phyloP scores from a whole-genome alignment of 208 protist species.

The Strigomonas culicis region DNA sequence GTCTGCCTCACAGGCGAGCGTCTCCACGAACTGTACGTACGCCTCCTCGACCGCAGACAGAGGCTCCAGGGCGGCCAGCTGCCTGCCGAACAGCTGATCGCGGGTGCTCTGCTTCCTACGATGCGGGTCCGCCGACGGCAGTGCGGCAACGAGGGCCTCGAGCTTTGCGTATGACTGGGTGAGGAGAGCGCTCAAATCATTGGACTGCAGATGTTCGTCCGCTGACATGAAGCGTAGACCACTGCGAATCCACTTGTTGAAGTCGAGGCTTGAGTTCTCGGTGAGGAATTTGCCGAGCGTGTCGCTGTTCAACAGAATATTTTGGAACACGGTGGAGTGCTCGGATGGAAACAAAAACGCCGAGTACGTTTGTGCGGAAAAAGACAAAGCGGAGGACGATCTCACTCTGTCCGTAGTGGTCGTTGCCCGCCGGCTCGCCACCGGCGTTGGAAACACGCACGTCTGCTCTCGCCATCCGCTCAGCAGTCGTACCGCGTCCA shows the following conservation, averaged over 20 bases:
- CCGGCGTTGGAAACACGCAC: neutral
- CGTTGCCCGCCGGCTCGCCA: neutral
- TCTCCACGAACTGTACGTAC: neutral
- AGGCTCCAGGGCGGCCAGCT: neutral
- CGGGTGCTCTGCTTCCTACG: no score
- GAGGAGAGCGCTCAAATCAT: neutral
- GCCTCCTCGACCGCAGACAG: neutral
- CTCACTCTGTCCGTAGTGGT: neutral
- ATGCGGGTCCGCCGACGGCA: no score
- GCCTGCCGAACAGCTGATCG: no score
- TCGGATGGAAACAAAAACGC: conserved; percentile 49
- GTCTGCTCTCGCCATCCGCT: neutral
- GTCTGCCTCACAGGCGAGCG: no score
- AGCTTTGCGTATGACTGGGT: no score
- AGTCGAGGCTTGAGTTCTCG: conserved; percentile 54
- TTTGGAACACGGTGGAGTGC: conserved; percentile 2
- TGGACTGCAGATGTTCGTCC: conserved; percentile 10
- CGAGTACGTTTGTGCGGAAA: conserved; percentile 39
- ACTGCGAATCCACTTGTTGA: conserved; percentile 48
- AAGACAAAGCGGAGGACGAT: neutral
- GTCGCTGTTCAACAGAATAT: conserved; percentile 34
- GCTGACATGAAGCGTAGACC: conserved; percentile 44
- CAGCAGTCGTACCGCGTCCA: neutral
- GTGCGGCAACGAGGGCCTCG: no score
- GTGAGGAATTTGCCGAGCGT: conserved; percentile 46